Conservation (phyloP, 257 asterid genomes). For the Nemophila menziesii region DNA sequence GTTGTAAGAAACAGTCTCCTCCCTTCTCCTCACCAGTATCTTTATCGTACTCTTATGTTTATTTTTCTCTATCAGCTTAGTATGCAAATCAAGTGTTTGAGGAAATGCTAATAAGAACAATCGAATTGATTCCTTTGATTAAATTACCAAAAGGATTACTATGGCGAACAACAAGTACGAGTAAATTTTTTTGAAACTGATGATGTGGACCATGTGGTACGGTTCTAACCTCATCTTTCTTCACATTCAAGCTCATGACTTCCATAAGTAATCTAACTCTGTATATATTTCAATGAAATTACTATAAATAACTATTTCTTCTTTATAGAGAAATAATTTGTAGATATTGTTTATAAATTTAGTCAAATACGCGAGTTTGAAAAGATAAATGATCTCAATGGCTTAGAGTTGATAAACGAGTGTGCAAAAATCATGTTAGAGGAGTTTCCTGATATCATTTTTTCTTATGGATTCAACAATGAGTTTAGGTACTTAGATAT, state of each 20-base stretch:
- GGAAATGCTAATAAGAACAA: too few species aligned
- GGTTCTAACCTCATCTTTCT: conserved; percentile 52
- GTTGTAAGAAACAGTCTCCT: too few species aligned
- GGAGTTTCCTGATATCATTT: conserved; percentile 64
- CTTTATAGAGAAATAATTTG: neutral
- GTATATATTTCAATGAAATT: too few species aligned
- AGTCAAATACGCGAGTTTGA: conserved; percentile 63
- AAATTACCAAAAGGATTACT: too few species aligned
- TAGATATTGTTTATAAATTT: conserved; percentile 33
- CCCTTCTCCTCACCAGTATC: too few species aligned
- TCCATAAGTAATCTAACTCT: conserved; percentile 25
- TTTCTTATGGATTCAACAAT: conserved; percentile 58
- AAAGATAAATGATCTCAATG: conserved; percentile 50
- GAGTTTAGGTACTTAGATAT: conserved; percentile 76
- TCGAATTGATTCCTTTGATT: too few species aligned
- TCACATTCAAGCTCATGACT: conserved; percentile 44
- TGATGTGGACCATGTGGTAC: conserved; percentile 51
- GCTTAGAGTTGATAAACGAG: conserved; percentile 58
- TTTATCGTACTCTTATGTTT: too few species aligned
- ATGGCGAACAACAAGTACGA: conserved; percentile 87
- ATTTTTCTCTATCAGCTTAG: too few species aligned
- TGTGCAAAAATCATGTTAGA: conserved; percentile 55
- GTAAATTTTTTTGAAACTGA: conserved; percentile 61
- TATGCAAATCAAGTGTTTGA: too few species aligned
- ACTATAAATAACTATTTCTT: too few species aligned